Percentiles rank a stretch among this genome's conserved stretches.
Conservation (phyloP, 805 yeast genomes). For the Vanderwaltozyma verrucispora region DNA sequence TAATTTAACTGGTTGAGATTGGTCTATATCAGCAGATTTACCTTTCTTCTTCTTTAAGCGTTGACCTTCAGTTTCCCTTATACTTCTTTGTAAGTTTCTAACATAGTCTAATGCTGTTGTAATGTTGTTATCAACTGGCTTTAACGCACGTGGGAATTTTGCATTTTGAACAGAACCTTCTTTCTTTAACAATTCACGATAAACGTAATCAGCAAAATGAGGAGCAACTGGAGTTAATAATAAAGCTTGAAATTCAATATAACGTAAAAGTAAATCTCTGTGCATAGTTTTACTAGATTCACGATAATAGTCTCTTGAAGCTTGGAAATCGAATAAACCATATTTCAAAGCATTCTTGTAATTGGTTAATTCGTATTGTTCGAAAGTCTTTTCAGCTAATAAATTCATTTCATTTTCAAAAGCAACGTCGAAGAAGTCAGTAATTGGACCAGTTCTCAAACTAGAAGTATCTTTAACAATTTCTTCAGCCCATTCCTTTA, state of each 20-base stretch:
- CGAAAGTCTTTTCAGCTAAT: conserved; percentile 63
- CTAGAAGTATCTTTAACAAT: conserved; percentile 40
- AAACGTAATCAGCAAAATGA: conserved; percentile 85
- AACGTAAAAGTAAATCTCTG: conserved; percentile 65
- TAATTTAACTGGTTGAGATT: conserved; percentile 59
- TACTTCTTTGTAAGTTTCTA: conserved; percentile 64
- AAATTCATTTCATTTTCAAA: conserved; percentile 90
- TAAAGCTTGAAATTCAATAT: conserved; percentile 79
- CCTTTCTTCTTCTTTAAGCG: conserved; percentile 84
- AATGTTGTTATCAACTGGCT: conserved; percentile 51
- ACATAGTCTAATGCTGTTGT: conserved; percentile 69
- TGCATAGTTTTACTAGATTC: conserved; percentile 68
- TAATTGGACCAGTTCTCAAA: conserved; percentile 44
- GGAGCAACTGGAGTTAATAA: conserved; percentile 90
- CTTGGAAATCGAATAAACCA: conserved; percentile 90
- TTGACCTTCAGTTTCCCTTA: conserved; percentile 89
- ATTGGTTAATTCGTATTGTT: conserved; percentile 59
- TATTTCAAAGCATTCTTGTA: conserved; percentile 84
- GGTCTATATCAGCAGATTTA: conserved; percentile 64
- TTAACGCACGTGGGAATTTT: conserved; percentile 66
- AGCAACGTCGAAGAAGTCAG: conserved; percentile 71
- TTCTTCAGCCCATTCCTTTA: conserved; percentile 95
- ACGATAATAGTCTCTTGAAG: conserved; percentile 93
- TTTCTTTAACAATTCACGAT: conserved; percentile 69
- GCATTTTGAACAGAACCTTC: conserved; percentile 61